A percentile compares a stretch with the other conserved stretches of the same genome.
phyloP scores from a whole-genome alignment of 169 alveolate genomes.

The Plasmodium vivax region DNA sequence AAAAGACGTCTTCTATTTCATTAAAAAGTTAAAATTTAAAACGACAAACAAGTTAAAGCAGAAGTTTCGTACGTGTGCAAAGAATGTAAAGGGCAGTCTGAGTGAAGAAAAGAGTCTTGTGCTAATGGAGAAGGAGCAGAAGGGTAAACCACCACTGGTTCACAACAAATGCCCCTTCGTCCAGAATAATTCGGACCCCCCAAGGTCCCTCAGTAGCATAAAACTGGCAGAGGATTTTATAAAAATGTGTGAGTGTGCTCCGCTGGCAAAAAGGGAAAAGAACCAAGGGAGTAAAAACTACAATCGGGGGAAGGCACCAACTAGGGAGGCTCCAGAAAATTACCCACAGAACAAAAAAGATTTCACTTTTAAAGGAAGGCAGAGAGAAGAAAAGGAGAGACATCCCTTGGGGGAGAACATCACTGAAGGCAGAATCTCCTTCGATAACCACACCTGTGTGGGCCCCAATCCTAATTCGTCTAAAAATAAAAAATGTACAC shows the following conservation, averaged over 20 bases:
- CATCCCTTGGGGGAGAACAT: neutral
- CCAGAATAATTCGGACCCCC: neutral
- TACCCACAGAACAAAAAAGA: neutral
- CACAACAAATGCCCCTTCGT: neutral
- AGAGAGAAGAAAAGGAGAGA: neutral
- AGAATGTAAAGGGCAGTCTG: neutral
- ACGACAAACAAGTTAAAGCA: neutral
- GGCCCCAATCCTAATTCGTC: neutral
- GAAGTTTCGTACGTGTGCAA: neutral
- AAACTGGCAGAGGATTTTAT: neutral
- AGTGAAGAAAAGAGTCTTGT: neutral
- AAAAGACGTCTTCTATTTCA: conserved; percentile 2
- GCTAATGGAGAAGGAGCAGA: neutral
- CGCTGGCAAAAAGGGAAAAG: neutral
- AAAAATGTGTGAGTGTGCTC: neutral
- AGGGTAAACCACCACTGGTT: neutral
- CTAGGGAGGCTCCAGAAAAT: neutral
- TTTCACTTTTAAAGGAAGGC: neutral
- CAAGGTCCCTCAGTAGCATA: neutral
- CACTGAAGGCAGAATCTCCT: neutral
- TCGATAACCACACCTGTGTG: neutral
- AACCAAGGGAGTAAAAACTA: neutral
- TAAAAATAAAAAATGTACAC: neutral
- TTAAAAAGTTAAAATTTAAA: conserved; percentile 16
- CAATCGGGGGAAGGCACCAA: neutral